Evolutionary conservation across 2,329 filamentous ascomycete species (phyloP).

Genomic region (Microdochium paspali): DNA sequence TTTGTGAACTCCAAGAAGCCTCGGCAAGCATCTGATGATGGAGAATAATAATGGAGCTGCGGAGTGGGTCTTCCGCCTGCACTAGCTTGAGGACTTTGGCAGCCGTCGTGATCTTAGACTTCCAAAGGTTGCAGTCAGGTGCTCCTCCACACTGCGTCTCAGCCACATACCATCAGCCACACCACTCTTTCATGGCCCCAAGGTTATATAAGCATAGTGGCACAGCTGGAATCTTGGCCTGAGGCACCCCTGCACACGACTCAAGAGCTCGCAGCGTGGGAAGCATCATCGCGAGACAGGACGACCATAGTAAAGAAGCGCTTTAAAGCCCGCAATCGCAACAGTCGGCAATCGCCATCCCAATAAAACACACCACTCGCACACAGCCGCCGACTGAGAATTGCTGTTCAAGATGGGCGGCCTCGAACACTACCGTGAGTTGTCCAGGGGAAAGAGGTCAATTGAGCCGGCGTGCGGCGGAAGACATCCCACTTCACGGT

Average conservation of each 20-base stretch:
- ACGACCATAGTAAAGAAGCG: too few relatives aligned
- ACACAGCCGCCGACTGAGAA: constrained; percentile 10
- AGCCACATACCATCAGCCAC: too few relatives aligned
- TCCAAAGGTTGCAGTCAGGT: too few relatives aligned
- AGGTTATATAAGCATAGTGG: too few relatives aligned
- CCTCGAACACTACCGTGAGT: constrained; percentile 30
- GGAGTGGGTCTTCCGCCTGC: background rate
- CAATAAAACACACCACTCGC: background rate
- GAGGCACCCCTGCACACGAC: background rate
- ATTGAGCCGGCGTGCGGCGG: background rate
- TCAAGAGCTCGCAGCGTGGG: background rate
- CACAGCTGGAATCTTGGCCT: background rate
- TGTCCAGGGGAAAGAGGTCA: background rate
- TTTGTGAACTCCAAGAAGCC: background rate
- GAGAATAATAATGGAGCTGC: background rate
- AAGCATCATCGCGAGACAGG: background rate
- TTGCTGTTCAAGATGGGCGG: constrained; percentile 32
- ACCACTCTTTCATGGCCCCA: too few relatives aligned
- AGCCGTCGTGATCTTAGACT: too few relatives aligned
- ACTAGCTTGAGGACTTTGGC: too few relatives aligned
- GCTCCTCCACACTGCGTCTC: too few relatives aligned
- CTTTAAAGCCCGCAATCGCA: background rate
- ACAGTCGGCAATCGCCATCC: background rate
- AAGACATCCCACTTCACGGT: background rate
- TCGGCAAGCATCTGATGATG: background rate